Evolutionary conservation across 2,329 filamentous ascomycete genomes (phyloP), one percentile per base, ranked within the genome.

Genomic region (Podosphaera xanthii): DNA sequence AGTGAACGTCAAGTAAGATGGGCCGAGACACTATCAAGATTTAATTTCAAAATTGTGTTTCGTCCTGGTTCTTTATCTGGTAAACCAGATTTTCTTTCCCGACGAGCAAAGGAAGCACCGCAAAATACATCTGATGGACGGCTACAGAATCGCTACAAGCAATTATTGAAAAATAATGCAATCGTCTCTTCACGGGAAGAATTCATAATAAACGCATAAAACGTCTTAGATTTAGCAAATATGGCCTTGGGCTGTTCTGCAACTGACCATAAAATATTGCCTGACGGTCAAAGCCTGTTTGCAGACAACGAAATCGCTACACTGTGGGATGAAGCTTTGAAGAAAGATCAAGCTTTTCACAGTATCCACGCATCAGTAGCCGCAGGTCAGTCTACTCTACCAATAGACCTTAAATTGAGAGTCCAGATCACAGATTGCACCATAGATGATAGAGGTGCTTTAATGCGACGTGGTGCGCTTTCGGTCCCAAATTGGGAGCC

Each of bases 261-360:
- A 57, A 42, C 1, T 31, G 3, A 42, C 1, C n/a, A 31, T 1
- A 57, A 57, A 2, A 57, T 57, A 10, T 42, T 57, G 14, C 35
- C 54, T n/a, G 44, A 7, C 1, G n/a, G 54, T 22, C 35, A 57
- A 57, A 57, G 9, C 2, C 14, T 57, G 31, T 57, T 42, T 42
- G 35, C 31, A 42, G 36, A 57, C 31, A 57, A 57, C 7, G 6
- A 42, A 57, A 57, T 57, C 14, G 54, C 54, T 9, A 30, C 35
- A 6, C 14, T 44, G 54, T 57, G 54, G 36, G 54, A 57, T 14
- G 14, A 57, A 57, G 35, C 34, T 9, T 36, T 57, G 3, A 5
- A 55, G 44, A 57, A 57, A 57, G 36, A 57, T 14, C 54, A 57
- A 30, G 36, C 54, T n/a, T 57, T 57, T 57, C 54, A 57, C 36